These are phyloP conservation scores for Thermochaetoides thermophila DNA, from an alignment of 495 filamentous ascomycete genomes.

Conservation along the genomic window DNA sequence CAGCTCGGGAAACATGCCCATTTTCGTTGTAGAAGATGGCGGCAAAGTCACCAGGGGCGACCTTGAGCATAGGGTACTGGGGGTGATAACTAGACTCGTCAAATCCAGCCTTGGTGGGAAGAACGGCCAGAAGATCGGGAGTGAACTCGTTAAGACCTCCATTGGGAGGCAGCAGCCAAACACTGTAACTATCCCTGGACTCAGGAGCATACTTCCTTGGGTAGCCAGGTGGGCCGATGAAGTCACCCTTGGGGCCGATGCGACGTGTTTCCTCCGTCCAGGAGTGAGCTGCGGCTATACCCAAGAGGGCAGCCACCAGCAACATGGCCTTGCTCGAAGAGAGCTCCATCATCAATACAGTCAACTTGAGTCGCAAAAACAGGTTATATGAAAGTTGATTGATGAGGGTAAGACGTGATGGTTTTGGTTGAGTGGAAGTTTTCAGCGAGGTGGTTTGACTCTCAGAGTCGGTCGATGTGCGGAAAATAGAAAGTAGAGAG, in stretches of 20 bases:
- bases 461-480: no score
- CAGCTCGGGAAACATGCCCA: slow-evolving; percentile 63
- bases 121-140: no score
- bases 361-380: no score
- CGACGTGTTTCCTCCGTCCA: slow-evolving; percentile 66
- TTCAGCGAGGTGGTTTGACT: no score
- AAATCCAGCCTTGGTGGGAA: no score
- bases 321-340: no score
- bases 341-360: no score
- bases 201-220: slow-evolving; percentile 45
- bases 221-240: slow-evolving; percentile 53
- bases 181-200: slow-evolving; percentile 30
- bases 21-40: slow-evolving; percentile 73
- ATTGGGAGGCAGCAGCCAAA: slow-evolving; percentile 39
- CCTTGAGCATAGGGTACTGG: slow-evolving; percentile 47
- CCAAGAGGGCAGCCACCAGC: slow-evolving; percentile 21
- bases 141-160: no score
- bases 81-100: slow-evolving; percentile 36
- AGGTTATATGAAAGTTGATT: no score
- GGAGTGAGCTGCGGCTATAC: slow-evolving; percentile 41
- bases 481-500: no score
- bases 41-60: slow-evolving; percentile 50
- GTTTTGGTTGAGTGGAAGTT: no score
- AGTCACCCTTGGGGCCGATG: slow-evolving; percentile 60
- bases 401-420: no score